phyloP scores from a whole-genome alignment of 768 basidiomycete genomes.

The Boletus tylopilopsis region DNA sequence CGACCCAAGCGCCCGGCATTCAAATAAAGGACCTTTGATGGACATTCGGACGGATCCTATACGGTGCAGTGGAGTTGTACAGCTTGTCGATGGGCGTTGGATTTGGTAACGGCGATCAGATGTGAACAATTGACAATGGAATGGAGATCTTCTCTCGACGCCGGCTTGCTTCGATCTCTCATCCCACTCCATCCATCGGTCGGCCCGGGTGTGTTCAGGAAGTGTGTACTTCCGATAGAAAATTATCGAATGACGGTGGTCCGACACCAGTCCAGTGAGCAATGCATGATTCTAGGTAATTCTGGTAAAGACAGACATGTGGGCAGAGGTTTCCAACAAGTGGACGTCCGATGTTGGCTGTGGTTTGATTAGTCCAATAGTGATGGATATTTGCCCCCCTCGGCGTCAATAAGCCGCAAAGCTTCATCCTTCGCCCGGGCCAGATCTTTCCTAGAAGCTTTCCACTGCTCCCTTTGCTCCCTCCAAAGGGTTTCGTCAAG shows the following conservation, averaged over 20 bases:
- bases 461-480: slow-evolving; percentile 34
- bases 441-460: slow-evolving; percentile 16
- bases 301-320: not conserved
- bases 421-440: not conserved
- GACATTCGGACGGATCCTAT: not conserved
- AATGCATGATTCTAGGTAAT: not conserved
- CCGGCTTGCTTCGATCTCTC: slow-evolving; percentile 1
- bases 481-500: slow-evolving; percentile 37
- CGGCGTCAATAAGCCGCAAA: slow-evolving; percentile 9
- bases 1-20: slow-evolving; percentile 86
- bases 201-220: not conserved
- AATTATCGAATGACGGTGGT: slow-evolving; percentile 1
- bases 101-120: too few species aligned
- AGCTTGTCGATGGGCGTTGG: slow-evolving; percentile 12
- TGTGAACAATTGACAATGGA: too few species aligned
- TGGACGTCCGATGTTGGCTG: not conserved
- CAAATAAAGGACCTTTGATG: slow-evolving; percentile 71
- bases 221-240: not conserved
- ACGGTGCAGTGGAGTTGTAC: slow-evolving; percentile 9
- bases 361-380: not conserved
- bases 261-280: not conserved
- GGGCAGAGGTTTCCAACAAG: not conserved
- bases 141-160: not conserved
- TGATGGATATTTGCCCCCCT: slow-evolving; percentile 2
- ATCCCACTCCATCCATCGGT: not conserved